Conservation (phyloP, 2,329 filamentous ascomycete genomes). For the Hymenoscyphus occultus region DNA sequence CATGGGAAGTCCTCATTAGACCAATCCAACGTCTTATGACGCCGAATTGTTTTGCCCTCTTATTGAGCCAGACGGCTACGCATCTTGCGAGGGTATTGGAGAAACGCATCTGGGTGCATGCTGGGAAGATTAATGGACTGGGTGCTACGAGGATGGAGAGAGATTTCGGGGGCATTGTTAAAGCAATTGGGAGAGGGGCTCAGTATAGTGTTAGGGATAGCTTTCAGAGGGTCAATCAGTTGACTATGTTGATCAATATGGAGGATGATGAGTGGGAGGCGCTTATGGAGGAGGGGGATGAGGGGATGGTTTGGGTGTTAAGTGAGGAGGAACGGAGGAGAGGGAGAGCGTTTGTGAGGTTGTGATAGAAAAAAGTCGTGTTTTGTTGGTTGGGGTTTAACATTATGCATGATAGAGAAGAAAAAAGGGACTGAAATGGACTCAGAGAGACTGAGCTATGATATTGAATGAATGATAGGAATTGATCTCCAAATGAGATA, state of each 20-base stretch:
- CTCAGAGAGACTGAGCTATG: background rate
- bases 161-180: conserved; percentile 74
- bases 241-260: conserved; percentile 87
- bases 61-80: conserved; percentile 70
- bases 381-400: background rate
- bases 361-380: background rate
- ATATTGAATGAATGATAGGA: background rate
- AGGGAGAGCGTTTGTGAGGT: conserved; percentile 64
- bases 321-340: conserved; percentile 70
- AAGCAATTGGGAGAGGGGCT: conserved; percentile 61
- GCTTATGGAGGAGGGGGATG: conserved; percentile 49
- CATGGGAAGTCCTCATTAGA: conserved; percentile 82
- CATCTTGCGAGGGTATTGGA: conserved; percentile 79
- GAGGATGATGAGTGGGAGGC: conserved; percentile 95
- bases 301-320: conserved; percentile 66
- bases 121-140: conserved; percentile 71
- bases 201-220: conserved; percentile 75
- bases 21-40: conserved; percentile 86
- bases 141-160: conserved; percentile 82
- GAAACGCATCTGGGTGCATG: conserved; percentile 80
- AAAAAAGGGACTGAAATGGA: background rate
- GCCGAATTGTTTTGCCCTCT: conserved; percentile 67
- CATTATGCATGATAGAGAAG: background rate
- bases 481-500: background rate
- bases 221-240: conserved; percentile 74